phyloP scores from a whole-genome alignment of 495 filamentous ascomycete species.

The Usnea hakonensis region DNA sequence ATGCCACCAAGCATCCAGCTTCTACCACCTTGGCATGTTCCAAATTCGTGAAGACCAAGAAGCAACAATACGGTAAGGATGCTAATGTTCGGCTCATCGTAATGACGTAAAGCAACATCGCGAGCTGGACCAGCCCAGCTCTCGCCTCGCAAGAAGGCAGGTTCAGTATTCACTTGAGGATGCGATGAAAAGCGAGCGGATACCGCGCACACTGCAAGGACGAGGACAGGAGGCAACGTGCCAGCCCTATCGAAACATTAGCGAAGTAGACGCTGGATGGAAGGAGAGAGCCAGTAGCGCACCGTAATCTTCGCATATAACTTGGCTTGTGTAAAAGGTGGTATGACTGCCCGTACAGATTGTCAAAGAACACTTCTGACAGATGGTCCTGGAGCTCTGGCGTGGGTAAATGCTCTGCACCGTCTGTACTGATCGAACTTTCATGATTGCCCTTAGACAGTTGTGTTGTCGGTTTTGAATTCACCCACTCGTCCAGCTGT shows the following conservation, averaged over 20 bases:
- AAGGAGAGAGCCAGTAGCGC: conserved; percentile 20
- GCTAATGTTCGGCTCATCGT: conserved; percentile 93
- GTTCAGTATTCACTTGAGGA: conserved; percentile 72
- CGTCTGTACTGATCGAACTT: conserved; percentile 65
- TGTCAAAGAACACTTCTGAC: conserved; percentile 92
- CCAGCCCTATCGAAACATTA: conserved; percentile 39
- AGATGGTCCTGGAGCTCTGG: conserved; percentile 91
- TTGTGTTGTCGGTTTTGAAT: conserved; percentile 40
- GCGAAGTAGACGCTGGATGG: conserved; percentile 1
- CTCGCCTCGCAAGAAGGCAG: conserved; percentile 85
- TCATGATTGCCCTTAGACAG: conserved; percentile 53
- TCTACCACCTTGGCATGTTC: conserved; percentile 89
- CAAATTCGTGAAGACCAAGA: conserved; percentile 89
- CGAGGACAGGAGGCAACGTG: conserved; percentile 72
- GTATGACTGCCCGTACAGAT: conserved; percentile 91
- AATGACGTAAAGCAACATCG: conserved; percentile 73
- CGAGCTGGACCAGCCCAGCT: conserved; percentile 80
- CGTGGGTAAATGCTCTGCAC: conserved; percentile 73
- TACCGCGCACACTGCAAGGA: conserved; percentile 86
- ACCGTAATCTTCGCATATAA: conserved; percentile 80
- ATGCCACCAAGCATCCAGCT: conserved; percentile 95
- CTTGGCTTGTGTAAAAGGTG: conserved; percentile 95
- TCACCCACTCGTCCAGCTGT: conserved; percentile 77
- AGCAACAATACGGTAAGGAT: conserved; percentile 83
- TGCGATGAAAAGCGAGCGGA: conserved; percentile 94